Evolutionary conservation across 2,329 filamentous ascomycete species (phyloP), one percentile per base, ranked within the genome.

Genomic region (Knufia petricola): DNA sequence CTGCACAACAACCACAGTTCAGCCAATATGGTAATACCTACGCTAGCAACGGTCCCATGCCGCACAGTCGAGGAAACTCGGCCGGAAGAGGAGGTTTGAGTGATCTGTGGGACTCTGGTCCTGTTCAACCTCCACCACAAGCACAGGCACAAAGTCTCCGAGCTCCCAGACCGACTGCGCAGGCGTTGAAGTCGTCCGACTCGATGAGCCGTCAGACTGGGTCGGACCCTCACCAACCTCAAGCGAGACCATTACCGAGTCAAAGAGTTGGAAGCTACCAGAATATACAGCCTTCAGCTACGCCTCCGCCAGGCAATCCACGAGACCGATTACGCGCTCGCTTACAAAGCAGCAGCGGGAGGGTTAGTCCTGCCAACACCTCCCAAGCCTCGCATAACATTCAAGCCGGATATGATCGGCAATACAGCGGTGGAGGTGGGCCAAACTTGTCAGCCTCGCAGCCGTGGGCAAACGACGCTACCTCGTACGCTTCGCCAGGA

Each of bases 221-320:
- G 20, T 44, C 36, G 30, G 44, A 50, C 28, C 47, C 48, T 31
- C 23, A 20, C 13, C 31, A 41, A 15, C 26, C 52, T 15, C 53
- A 51, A 17, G 72, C 76, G 36, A 68, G 83, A 46, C 80, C 84
- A 28, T 67, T 87, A 49, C 83, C 85, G 6, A 86, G 82, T 56
- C 84, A 88, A 66, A 72, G 83, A 47, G 76, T 76, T 13, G 85
- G 83, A 12, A 90, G 84, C 61, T 85, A 87, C 62, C 86, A 92
- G 69, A 77, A 64, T 61, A 24, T 65, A 50, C 58, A 63, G 61
- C 61, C 67, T 59, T 62, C 54, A 61, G 63, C 59, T 54, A 60
- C 59, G 55, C 59, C 54, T 58, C 40, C 61, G 54, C 64, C 50
- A 49, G 59, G 52, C 57, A 67, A 51, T 53, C 66, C 52, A 62